These are phyloP conservation scores for Lactarius akahatsu DNA, from an alignment of 768 basidiomycete genomes.

Conservation along the genomic window DNA sequence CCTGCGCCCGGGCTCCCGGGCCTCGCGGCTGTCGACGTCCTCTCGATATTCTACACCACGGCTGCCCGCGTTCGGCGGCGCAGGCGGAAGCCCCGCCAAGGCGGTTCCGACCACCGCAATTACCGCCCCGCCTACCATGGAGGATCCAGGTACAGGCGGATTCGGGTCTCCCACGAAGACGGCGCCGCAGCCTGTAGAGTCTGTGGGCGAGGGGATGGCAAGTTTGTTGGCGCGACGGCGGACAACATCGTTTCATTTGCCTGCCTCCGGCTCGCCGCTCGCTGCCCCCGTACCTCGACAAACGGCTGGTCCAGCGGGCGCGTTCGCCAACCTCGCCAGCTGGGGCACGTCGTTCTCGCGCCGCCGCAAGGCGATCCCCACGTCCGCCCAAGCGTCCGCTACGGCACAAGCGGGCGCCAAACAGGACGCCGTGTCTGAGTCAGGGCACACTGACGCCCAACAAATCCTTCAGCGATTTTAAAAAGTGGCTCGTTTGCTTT, in stretches of 20 bases:
- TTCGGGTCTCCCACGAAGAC: slow-evolving; percentile 13
- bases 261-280: slow-evolving; percentile 36
- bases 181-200: slow-evolving; percentile 58
- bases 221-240: slow-evolving; percentile 47
- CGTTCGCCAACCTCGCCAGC: slow-evolving; percentile 37
- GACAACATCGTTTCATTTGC: slow-evolving; percentile 59
- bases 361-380: slow-evolving; percentile 18
- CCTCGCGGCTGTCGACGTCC: slow-evolving; percentile 65
- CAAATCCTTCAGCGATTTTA: slow-evolving; percentile 20
- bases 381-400: background rate
- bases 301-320: slow-evolving; percentile 25
- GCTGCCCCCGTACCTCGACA: slow-evolving; percentile 34
- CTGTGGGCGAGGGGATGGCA: slow-evolving; percentile 60
- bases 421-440: background rate
- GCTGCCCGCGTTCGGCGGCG: slow-evolving; percentile 56
- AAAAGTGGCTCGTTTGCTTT: background rate
- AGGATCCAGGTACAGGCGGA: slow-evolving; percentile 9
- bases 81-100: slow-evolving; percentile 64
- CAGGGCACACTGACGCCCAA: slow-evolving; percentile 7
- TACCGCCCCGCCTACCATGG: slow-evolving; percentile 39
- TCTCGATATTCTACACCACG: slow-evolving; percentile 68
- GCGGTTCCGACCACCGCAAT: slow-evolving; percentile 52
- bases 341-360: slow-evolving; percentile 28
- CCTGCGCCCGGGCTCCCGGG: slow-evolving; percentile 68
- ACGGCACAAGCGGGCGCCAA: background rate